Evolutionary conservation across 306 rosid species (phyloP).

Genomic region (Trifolium dubium): DNA sequence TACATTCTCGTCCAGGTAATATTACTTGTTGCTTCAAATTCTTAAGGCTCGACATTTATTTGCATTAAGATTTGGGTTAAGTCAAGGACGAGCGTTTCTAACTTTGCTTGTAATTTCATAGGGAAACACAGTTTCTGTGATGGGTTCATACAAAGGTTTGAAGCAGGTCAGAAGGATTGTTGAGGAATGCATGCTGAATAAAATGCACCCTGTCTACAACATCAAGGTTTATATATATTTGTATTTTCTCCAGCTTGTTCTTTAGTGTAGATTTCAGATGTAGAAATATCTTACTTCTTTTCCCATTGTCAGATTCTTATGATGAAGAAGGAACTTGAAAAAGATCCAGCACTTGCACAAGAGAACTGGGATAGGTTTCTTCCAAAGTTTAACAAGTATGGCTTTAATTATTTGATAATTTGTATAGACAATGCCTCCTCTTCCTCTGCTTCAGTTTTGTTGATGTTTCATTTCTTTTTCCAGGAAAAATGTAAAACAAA

Average conservation of each 20-base stretch:
- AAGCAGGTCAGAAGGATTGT: constrained; percentile 84
- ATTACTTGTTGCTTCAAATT: constrained; percentile 36
- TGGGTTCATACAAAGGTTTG: constrained; percentile 91
- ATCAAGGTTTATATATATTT: constrained; percentile 65
- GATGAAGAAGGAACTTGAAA: constrained; percentile 93
- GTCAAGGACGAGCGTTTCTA: not conserved
- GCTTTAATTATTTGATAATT: constrained; percentile 17
- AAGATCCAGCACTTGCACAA: constrained; percentile 77
- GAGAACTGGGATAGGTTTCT: constrained; percentile 98
- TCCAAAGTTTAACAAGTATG: constrained; percentile 89
- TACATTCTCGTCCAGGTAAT: constrained; percentile 88
- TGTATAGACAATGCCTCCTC: constrained; percentile 17
- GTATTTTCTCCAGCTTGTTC: constrained; percentile 24
- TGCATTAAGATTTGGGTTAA: not conserved
- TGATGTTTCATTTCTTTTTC: constrained; percentile 32
- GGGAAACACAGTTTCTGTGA: constrained; percentile 89
- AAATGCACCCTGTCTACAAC: constrained; percentile 91
- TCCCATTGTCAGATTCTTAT: constrained; percentile 66
- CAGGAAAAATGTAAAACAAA: constrained; percentile 87
- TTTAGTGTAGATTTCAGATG: not conserved
- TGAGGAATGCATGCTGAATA: constrained; percentile 87
- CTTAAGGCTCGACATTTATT: constrained; percentile 3
- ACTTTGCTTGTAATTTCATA: constrained; percentile 40
- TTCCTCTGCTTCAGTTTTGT: constrained; percentile 29
- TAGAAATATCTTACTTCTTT: constrained; percentile 32